Base-by-base conservation (phyloP, 352 stramenopile genomes). In the Thalassiosira livingstoniorum region DNA sequence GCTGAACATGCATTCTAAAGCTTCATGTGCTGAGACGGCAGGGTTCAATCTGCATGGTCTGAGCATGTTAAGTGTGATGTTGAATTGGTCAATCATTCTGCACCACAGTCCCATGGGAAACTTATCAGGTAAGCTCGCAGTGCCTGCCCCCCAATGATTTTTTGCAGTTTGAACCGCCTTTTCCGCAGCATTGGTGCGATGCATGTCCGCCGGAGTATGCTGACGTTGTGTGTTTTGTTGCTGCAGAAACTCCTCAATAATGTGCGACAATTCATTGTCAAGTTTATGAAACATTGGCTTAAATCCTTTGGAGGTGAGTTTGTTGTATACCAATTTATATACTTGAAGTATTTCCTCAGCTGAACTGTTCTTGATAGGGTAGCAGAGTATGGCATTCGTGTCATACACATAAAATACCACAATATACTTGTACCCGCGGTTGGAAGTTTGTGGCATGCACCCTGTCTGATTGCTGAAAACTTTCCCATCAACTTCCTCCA, bases 361-460 rank as follows among this genome's bases (percentile, higher is more conserved):
- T 18, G 7, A 18, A 18, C 18, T 51, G 42, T 51, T 51, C n/a
- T n/a, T n/a, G n/a, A n/a, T n/a, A n/a, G n/a, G n/a, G n/a, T 51
- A 18, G 42, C 42, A 51, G 7, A 18, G 42, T 18, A 18, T 51
- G 42, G 7, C 18, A 18, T 51, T 18, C 42, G 7, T 18, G 7
- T 51, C 42, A 51, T 51, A 51, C n/a, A n/a, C n/a, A n/a, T n/a
- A n/a, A n/a, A 51, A 18, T 51, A 51, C 42, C 42, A 51, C 43
- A 34, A 37, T 21, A 27, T 64, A 64, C 23, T 42, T 15, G 57
- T 64, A 45, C 4, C 31, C 27, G 10, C 27, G n/a, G 25, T 15
- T 34, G 31, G 57, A 64, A 15, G 1, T 5, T 3, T 13, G 10
- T 18, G 57, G 57, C 29, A 64, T 7, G 29, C 25, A 5, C 29